Evolutionary conservation across 306 rosid species (phyloP), one percentile per base, ranked within the genome.

Genomic region (Alnus glutinosa): DNA sequence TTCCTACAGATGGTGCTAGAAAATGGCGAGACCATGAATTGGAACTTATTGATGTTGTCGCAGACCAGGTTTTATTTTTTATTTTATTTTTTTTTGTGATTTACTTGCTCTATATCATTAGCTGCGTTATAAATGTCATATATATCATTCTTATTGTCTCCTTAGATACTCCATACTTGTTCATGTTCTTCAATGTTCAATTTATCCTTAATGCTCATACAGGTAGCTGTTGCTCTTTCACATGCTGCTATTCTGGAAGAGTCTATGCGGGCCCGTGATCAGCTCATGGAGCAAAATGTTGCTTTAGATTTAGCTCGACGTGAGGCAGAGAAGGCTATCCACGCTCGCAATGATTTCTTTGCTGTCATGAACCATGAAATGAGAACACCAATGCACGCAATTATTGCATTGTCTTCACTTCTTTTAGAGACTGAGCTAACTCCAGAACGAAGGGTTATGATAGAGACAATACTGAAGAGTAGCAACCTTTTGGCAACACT

Each of bases 161-260:
- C 71, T 37, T 66, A 14, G 12, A 4, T 63, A 37, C 14, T 66
- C 7, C 47, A 16, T 66, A 66, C 47, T 51, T 77, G 77, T 46
- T 85, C 81, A 70, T 69, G 13, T 44, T 44, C 50, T n/a, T 34
- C 59, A 51, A 42, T 59, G 62, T 59, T 67, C 72, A 85, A 75
- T 70, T 71, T 50, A 39, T 68, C 63, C 66, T 83, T 55, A 71
- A 83, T 81, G 72, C 82, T 77, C 42, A 15, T 77, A 78, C 82
- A 94, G 98, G 98, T 94, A 72, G 98, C 97, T 36, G 98, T 94
- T 73, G 98, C 98, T 80, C 97, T 94, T 78, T 94, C 98, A 57
- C 98, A 94, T 83, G 97, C 98, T 81, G 93, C 97, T 79, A 89
- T 94, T 84, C 83, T 94, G 77, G 98, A 94, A 87, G 98, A 92